Evolutionary conservation across 768 basidiomycete genomes (phyloP).

Genomic region (Amanita jacksonii): DNA sequence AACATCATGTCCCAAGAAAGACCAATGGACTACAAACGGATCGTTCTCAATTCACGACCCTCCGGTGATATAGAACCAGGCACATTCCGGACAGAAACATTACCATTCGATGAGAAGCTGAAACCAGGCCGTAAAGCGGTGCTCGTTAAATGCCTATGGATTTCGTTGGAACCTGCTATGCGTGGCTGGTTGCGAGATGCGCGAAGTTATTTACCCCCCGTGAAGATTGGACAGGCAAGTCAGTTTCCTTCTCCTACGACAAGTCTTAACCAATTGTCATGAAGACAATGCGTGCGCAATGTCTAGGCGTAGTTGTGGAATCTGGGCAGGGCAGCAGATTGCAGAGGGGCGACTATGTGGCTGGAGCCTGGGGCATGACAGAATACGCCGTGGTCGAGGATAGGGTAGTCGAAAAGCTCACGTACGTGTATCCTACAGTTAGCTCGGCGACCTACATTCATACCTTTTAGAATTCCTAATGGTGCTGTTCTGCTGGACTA

Average conservation of each 20-base stretch:
- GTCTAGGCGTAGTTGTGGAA: slow-evolving; percentile 57
- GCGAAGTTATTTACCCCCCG: slow-evolving; percentile 64
- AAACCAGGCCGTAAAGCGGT: slow-evolving; percentile 44
- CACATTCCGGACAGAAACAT: slow-evolving; percentile 60
- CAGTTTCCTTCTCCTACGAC: not conserved
- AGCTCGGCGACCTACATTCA: not conserved
- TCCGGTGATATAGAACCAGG: slow-evolving; percentile 52
- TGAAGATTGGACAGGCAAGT: slow-evolving; percentile 53
- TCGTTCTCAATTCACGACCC: slow-evolving; percentile 75
- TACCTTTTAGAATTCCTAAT: slow-evolving; percentile 35
- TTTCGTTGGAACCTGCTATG: slow-evolving; percentile 86
- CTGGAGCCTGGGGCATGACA: slow-evolving; percentile 64
- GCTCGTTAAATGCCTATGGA: slow-evolving; percentile 70
- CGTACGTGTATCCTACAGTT: slow-evolving; percentile 30
- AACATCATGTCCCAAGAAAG: not conserved
- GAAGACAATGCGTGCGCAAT: slow-evolving; percentile 64
- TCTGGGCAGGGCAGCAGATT: slow-evolving; percentile 45
- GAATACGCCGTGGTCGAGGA: slow-evolving; percentile 62
- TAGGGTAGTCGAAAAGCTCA: slow-evolving; percentile 37
- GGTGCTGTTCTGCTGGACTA: slow-evolving; percentile 68
- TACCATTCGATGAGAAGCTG: slow-evolving; percentile 36
- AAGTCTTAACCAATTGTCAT: not conserved
- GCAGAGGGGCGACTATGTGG: slow-evolving; percentile 61
- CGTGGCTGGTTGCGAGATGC: slow-evolving; percentile 68
- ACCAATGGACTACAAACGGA: slow-evolving; percentile 40